Evolutionary conservation across 78 protist species (phyloP).

Genomic region (Polysphondylium violaceum): DNA sequence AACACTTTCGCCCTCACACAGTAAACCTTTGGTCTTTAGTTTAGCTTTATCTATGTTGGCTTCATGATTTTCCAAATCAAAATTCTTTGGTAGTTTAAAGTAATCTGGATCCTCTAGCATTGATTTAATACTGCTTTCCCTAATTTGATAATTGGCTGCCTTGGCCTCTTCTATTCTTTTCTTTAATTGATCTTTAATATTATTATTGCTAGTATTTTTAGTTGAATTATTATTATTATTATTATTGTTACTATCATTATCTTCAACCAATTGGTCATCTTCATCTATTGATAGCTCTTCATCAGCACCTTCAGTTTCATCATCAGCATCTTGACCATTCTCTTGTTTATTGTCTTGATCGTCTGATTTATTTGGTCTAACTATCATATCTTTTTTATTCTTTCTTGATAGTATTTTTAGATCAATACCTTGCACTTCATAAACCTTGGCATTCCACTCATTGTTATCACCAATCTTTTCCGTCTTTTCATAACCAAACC

Average conservation of each 20-base stretch:
- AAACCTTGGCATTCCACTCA: conserved; percentile 41
- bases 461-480: conserved; percentile 48
- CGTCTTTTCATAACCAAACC: conserved; percentile 64
- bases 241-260: not conserved
- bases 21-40: conserved; percentile 15
- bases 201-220: not conserved
- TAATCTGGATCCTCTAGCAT: conserved; percentile 25
- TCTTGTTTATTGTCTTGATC: not conserved
- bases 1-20: conserved; percentile 61
- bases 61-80: conserved; percentile 21
- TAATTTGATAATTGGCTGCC: not conserved
- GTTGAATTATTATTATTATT: not conserved
- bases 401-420: conserved; percentile 32
- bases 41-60: conserved; percentile 36
- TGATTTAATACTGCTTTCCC: conserved; percentile 20
- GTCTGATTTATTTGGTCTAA: not conserved
- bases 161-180: not conserved
- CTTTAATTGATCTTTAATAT: not conserved
- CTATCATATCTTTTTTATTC: not conserved
- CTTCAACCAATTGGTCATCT: not conserved
- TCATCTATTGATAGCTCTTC: not conserved
- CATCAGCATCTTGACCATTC: not conserved
- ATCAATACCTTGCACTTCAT: conserved; percentile 33
- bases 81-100: conserved; percentile 26
- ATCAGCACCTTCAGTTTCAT: not conserved